Conservation (phyloP, 2,329 filamentous ascomycete genomes). For the Thelonectria olida region DNA sequence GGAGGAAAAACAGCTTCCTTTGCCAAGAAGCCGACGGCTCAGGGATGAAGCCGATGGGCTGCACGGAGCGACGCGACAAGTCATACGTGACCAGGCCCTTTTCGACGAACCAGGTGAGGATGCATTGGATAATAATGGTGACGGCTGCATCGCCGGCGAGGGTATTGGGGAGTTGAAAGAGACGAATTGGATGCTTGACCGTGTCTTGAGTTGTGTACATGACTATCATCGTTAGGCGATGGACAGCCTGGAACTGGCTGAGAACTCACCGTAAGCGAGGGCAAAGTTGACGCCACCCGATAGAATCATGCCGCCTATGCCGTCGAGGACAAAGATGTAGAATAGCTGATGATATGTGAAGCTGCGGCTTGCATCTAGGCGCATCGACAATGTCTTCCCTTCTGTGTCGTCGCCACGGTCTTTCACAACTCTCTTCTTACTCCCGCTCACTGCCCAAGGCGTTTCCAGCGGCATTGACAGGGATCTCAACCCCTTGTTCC, state of each 20-base stretch:
- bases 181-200: slow-evolving; percentile 50
- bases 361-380: slow-evolving; percentile 50
- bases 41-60: slow-evolving; percentile 56
- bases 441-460: too few relatives aligned
- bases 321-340: slow-evolving; percentile 59
- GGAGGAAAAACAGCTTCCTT: slow-evolving; percentile 49
- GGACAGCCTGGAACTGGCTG: not conserved
- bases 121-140: slow-evolving; percentile 59
- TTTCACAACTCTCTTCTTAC: too few relatives aligned
- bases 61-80: slow-evolving; percentile 54
- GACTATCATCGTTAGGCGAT: slow-evolving; percentile 41
- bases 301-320: slow-evolving; percentile 56
- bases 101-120: slow-evolving; percentile 63
- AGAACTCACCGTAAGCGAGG: slow-evolving; percentile 56
- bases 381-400: slow-evolving; percentile 11
- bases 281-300: slow-evolving; percentile 62
- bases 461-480: slow-evolving; percentile 17
- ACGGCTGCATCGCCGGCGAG: slow-evolving; percentile 58
- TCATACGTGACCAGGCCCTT: slow-evolving; percentile 57
- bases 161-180: slow-evolving; percentile 61
- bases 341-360: slow-evolving; percentile 56
- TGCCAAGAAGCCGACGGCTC: slow-evolving; percentile 46
- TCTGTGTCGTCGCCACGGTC: not conserved
- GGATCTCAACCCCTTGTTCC: slow-evolving; percentile 28
- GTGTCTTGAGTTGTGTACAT: slow-evolving; percentile 56